These are phyloP conservation scores for Talaromyces pinophilus DNA, from an alignment of 2,329 filamentous ascomycete species.

Conservation along the genomic window DNA sequence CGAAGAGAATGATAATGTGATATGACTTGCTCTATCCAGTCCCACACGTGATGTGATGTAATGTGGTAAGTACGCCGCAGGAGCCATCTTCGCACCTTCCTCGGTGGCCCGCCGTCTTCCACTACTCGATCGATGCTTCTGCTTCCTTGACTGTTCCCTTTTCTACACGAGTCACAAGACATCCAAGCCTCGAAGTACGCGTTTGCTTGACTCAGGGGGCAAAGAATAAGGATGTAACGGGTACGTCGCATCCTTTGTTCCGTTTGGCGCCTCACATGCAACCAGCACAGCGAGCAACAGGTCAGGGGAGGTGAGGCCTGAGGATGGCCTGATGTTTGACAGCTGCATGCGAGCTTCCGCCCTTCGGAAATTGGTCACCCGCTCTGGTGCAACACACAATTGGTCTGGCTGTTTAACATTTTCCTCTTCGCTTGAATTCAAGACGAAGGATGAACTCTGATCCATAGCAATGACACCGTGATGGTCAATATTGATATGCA, in stretches of 20 bases:
- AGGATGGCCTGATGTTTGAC: neutral
- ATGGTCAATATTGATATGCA: neutral
- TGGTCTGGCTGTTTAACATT: neutral
- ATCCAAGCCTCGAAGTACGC: neutral
- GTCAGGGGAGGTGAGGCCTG: neutral
- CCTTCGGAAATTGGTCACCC: constrained; percentile 2
- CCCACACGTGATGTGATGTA: constrained; percentile 12
- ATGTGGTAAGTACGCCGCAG: neutral
- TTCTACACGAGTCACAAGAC: neutral
- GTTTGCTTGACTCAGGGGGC: constrained; percentile 1
- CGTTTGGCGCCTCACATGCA: constrained; percentile 14
- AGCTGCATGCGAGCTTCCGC: neutral
- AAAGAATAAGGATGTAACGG: constrained; percentile 2
- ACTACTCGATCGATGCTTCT: neutral
- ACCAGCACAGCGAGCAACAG: neutral
- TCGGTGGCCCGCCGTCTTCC: neutral
- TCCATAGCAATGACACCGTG: neutral
- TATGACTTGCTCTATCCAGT: neutral
- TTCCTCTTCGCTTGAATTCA: neutral
- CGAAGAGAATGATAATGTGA: neutral
- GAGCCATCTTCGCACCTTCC: neutral
- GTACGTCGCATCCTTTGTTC: constrained; percentile 6
- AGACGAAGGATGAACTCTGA: neutral
- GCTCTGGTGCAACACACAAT: neutral
- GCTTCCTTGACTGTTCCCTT: neutral